A percentile compares a stretch with the other conserved stretches of the same genome.
Evolutionary conservation across 2,329 filamentous ascomycete species (phyloP).

Genomic region (Exophiala sp.): DNA sequence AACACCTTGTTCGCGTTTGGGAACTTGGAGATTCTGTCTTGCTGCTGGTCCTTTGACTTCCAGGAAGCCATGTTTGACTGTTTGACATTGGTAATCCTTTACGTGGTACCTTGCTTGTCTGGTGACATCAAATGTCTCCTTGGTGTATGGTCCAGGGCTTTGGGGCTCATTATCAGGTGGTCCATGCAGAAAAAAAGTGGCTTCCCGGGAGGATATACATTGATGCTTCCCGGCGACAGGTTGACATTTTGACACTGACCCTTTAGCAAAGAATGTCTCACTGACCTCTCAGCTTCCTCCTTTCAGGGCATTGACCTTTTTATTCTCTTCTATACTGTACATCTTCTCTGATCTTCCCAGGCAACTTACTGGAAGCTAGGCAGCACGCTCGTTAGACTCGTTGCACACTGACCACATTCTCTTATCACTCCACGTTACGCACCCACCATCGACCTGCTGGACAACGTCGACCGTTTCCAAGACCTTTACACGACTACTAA

Average conservation of each 20-base stretch:
- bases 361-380: slow-evolving; percentile 2
- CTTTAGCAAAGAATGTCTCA: slow-evolving; percentile 18
- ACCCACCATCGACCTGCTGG: slow-evolving; percentile 13
- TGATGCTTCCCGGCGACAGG: slow-evolving; percentile 9
- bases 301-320: slow-evolving; percentile 3
- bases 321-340: slow-evolving; percentile 3
- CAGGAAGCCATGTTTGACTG: background rate
- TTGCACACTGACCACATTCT: slow-evolving; percentile 16
- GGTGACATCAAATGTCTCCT: background rate
- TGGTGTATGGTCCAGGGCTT: background rate
- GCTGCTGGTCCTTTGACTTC: background rate
- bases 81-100: background rate
- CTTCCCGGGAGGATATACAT: slow-evolving; percentile 8
- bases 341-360: slow-evolving; percentile 11
- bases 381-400: background rate
- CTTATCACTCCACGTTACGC: background rate
- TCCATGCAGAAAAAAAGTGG: background rate
- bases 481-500: background rate
- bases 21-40: background rate
- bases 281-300: slow-evolving; percentile 10
- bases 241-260: slow-evolving; percentile 6
- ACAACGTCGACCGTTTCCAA: slow-evolving; percentile 11
- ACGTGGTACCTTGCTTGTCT: background rate
- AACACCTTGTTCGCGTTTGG: background rate
- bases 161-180: background rate